Conservation (phyloP, 2,329 filamentous ascomycete genomes). For the Graphilbum fragrans region DNA sequence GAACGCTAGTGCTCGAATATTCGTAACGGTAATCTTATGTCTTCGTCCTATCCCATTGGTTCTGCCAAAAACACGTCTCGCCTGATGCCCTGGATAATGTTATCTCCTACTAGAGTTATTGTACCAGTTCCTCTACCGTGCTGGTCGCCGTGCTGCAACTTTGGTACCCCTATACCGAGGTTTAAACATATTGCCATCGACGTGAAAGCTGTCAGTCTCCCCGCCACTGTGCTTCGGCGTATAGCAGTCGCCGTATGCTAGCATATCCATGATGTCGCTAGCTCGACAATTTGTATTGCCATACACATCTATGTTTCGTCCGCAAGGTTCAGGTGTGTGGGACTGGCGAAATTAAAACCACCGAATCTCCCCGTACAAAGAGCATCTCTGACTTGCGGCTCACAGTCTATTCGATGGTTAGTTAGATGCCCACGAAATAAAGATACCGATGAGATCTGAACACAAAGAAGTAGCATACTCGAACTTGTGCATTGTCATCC, state of each 20-base stretch:
- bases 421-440: neutral
- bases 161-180: too few relatives aligned
- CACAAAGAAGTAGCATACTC: slow-evolving; percentile 35
- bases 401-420: slow-evolving; percentile 51
- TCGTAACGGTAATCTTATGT: too few relatives aligned
- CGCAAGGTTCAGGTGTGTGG: slow-evolving; percentile 7
- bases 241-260: neutral
- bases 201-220: too few relatives aligned
- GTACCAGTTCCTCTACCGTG: too few relatives aligned
- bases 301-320: neutral
- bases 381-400: slow-evolving; percentile 98
- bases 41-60: too few relatives aligned
- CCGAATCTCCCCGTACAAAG: slow-evolving; percentile 62
- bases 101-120: too few relatives aligned
- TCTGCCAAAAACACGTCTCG: too few relatives aligned
- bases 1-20: too few relatives aligned
- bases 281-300: neutral
- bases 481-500: slow-evolving; percentile 44
- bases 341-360: slow-evolving; percentile 17
- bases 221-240: too few relatives aligned
- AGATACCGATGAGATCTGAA: slow-evolving; percentile 3
- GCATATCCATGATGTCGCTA: neutral
- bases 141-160: neutral
- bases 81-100: too few relatives aligned
- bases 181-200: too few relatives aligned